Conservation (phyloP, 768 basidiomycete genomes). For the Kwoniella sp. region DNA sequence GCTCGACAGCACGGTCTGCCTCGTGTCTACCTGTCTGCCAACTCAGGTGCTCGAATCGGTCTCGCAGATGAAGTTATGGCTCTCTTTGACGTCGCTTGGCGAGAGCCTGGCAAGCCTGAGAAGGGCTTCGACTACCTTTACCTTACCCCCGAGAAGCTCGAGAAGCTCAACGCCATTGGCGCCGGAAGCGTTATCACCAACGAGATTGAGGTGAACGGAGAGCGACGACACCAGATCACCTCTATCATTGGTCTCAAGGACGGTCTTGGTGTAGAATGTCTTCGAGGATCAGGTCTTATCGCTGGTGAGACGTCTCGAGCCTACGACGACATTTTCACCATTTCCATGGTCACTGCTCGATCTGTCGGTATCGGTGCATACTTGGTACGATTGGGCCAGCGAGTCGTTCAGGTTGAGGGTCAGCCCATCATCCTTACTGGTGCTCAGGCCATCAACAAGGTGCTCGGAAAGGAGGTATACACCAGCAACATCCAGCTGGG, state of each 20-base stretch:
- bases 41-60: constrained; percentile 96
- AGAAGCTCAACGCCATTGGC: constrained; percentile 83
- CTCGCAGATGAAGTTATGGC: constrained; percentile 85
- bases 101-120: constrained; percentile 71
- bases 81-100: constrained; percentile 89
- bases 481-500: constrained; percentile 97
- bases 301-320: constrained; percentile 97
- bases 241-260: constrained; percentile 96
- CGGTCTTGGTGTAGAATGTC: constrained; percentile 90
- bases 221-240: constrained; percentile 87
- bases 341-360: constrained; percentile 95
- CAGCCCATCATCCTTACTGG: constrained; percentile 99
- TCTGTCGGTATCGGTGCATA: constrained; percentile 99
- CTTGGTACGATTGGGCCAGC: constrained; percentile 93
- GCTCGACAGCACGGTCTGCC: constrained; percentile 83
- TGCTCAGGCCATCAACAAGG: constrained; percentile 94
- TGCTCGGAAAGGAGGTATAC: constrained; percentile 96
- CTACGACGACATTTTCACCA: constrained; percentile 99
- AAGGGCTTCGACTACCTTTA: constrained; percentile 97
- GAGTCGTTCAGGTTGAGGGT: constrained; percentile 97
- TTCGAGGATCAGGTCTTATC: constrained; percentile 94
- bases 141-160: constrained; percentile 83
- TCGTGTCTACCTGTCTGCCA: constrained; percentile 95
- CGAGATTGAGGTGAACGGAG: constrained; percentile 80
- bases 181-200: constrained; percentile 69